Evolutionary conservation across 1,284 basidiomycete species (phyloP), one percentile per base, ranked within the genome.

Genomic region (Phaffia rhodozyma): DNA sequence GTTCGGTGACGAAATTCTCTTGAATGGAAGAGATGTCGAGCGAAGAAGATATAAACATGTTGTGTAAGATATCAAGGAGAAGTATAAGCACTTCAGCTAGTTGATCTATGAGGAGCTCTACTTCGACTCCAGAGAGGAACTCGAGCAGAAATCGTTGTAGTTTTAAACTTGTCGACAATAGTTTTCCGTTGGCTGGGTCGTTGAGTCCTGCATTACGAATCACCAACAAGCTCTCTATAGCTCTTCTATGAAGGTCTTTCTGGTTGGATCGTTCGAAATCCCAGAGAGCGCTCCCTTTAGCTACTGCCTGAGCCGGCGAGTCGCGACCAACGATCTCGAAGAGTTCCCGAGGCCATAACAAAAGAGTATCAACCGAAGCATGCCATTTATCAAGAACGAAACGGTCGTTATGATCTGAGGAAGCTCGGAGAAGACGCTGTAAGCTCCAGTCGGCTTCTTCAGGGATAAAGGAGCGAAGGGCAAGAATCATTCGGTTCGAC

Each of bases 401-500:
- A 61, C 83, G 78, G 62, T 89, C 69, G 11, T 87, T 74, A 84
- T 87, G 71, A 79, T 79, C 63, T 27, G 68, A 65, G 68, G 83
- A 85, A n/a, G 89, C 77, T 29, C 85, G 81, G 69, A 84, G 83
- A 16, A 91, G 80, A 60, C 87, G 83, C 70, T 87, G 84, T 57
- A 92, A 79, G 18, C 88, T 85, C 86, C 88, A 91, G 63, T 82
- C 81, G 60, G 89, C 79, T 70, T 92, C 89, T 4, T 80, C 75
- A 65, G 84, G 79, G 58, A 91, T 84, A 1, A 84, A 85, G 29
- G 86, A 91, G 34, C 83, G 82, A 55, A 92, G 75, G 2, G 89
- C 83, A 16, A 92, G 81, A 5, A 86, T 77, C 84, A 91, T 89
- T 56, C 90, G 81, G 71, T 91, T 91, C 71, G 78, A 84, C 0